Conservation (phyloP, 2,329 filamentous ascomycete species). For the Talaromyces amestolkiae region DNA sequence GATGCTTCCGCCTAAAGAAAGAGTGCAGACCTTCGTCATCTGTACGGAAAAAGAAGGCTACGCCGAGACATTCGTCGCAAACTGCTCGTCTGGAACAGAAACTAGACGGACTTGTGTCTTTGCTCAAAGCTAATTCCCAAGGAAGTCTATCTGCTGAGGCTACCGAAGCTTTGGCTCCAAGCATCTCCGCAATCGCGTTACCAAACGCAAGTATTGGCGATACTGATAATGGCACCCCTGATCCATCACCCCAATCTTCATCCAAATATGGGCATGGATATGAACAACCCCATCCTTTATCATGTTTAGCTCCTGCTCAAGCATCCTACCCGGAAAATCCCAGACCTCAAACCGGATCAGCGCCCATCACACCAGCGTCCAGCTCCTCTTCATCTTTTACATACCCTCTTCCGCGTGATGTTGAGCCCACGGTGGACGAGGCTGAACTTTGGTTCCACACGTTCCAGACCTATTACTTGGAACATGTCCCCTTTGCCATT, state of each 20-base stretch:
- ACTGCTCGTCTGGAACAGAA: constrained; percentile 28
- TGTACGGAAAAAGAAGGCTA: constrained; percentile 30
- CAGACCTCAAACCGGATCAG: neutral
- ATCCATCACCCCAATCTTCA: neutral
- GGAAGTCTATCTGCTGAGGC: neutral
- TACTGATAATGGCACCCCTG: neutral
- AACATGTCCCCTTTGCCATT: constrained; percentile 48
- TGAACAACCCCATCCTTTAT: neutral
- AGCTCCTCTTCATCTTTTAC: neutral
- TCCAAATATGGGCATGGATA: neutral
- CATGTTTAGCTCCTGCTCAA: neutral
- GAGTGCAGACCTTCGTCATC: constrained; percentile 39
- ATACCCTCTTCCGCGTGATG: constrained; percentile 11
- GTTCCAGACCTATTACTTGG: constrained; percentile 46
- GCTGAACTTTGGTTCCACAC: constrained; percentile 42
- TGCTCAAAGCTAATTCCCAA: constrained; percentile 27
- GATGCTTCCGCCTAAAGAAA: constrained; percentile 46
- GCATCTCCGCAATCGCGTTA: neutral
- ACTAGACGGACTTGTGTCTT: constrained; percentile 28
- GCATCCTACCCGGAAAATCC: neutral
- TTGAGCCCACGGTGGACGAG: constrained; percentile 30
- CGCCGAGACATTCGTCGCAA: constrained; percentile 20
- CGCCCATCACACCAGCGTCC: constrained; percentile 4
- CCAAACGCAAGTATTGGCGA: neutral
- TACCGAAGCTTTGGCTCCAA: constrained; percentile 2